Percentiles rank a stretch among this genome's conserved stretches.
Evolutionary conservation across 495 filamentous ascomycete genomes (phyloP).

Genomic region (Lepraria neglecta): DNA sequence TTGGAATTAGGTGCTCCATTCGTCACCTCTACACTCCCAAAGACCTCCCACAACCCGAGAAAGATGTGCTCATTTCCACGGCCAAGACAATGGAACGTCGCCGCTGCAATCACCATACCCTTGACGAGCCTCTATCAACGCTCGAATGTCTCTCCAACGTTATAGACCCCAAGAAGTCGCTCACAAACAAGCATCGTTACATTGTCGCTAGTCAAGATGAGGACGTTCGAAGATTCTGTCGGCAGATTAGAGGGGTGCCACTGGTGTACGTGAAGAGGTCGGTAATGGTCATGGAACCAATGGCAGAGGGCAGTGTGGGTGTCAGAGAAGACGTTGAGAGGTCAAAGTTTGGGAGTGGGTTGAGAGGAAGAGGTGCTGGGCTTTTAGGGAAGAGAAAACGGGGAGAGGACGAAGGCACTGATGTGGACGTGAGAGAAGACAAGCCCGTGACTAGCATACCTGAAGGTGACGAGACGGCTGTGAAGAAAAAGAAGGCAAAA

Average conservation of each 20-base stretch:
- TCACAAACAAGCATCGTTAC: constrained; percentile 84
- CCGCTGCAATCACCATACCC: constrained; percentile 81
- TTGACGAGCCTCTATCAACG: constrained; percentile 67
- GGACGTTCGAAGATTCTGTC: constrained; percentile 48
- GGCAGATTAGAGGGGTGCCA: constrained; percentile 65
- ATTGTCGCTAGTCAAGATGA: constrained; percentile 72
- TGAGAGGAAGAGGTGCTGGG: constrained; percentile 44
- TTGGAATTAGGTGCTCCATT: constrained; percentile 40
- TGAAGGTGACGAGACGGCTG: constrained; percentile 30
- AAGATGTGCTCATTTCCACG: constrained; percentile 54
- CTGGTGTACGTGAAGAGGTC: constrained; percentile 76
- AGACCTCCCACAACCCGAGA: constrained; percentile 46
- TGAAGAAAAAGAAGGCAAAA: constrained; percentile 57
- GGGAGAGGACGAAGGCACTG: constrained; percentile 23
- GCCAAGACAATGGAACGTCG: constrained; percentile 75
- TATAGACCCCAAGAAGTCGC: constrained; percentile 63
- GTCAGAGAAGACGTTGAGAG: constrained; percentile 63
- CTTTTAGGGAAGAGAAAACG: constrained; percentile 43
- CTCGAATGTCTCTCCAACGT: constrained; percentile 71
- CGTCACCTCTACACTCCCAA: constrained; percentile 60
- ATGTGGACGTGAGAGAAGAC: constrained; percentile 21
- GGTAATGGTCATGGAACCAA: constrained; percentile 87
- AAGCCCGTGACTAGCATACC: constrained; percentile 27
- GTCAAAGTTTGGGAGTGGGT: constrained; percentile 66
- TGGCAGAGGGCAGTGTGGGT: constrained; percentile 58